Evolutionary conservation across 2,329 filamentous ascomycete species (phyloP).

Genomic region (Fusarium sp.): DNA sequence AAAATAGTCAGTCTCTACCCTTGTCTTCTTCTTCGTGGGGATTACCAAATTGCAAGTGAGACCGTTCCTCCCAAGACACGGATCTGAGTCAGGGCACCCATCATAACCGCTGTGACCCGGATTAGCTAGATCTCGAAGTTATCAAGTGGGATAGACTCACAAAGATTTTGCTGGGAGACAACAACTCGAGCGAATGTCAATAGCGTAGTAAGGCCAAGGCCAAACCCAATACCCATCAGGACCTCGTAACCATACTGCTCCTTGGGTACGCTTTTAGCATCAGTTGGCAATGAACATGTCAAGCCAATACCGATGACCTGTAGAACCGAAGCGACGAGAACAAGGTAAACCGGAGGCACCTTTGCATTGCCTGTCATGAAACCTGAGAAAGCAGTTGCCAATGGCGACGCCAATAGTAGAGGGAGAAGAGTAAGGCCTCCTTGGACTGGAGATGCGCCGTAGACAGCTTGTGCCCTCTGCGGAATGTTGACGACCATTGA

Average conservation of each 20-base stretch:
- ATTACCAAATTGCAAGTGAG: slow-evolving; percentile 21
- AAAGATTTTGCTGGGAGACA: slow-evolving; percentile 8
- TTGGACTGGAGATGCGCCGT: slow-evolving; percentile 9
- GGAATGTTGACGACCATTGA: slow-evolving; percentile 28
- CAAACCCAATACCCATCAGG: slow-evolving; percentile 29
- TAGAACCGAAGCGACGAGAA: slow-evolving; percentile 8
- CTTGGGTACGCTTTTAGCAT: neutral
- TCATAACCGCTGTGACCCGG: slow-evolving; percentile 16
- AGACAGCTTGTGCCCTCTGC: slow-evolving; percentile 20
- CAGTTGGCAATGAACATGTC: slow-evolving; percentile 7
- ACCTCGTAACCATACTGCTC: slow-evolving; percentile 22
- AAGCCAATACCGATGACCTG: slow-evolving; percentile 28
- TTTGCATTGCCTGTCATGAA: slow-evolving; percentile 13
- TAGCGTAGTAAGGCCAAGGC: slow-evolving; percentile 20
- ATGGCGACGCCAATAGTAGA: slow-evolving; percentile 18
- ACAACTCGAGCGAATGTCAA: slow-evolving; percentile 22
- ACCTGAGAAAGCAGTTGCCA: slow-evolving; percentile 19
- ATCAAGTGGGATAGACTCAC: neutral
- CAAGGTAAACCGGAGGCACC: slow-evolving; percentile 21
- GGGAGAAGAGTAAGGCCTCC: slow-evolving; percentile 21
- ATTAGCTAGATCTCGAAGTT: too few relatives aligned
- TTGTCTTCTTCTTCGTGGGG: neutral
- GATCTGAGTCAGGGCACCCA: slow-evolving; percentile 25
- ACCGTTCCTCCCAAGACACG: slow-evolving; percentile 30
- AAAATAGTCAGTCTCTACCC: neutral